A percentile compares a stretch with the other conserved stretches of the same genome.
phyloP scores from a whole-genome alignment of 148 eudicot genomes.

The Heliamphora exappendiculata region DNA sequence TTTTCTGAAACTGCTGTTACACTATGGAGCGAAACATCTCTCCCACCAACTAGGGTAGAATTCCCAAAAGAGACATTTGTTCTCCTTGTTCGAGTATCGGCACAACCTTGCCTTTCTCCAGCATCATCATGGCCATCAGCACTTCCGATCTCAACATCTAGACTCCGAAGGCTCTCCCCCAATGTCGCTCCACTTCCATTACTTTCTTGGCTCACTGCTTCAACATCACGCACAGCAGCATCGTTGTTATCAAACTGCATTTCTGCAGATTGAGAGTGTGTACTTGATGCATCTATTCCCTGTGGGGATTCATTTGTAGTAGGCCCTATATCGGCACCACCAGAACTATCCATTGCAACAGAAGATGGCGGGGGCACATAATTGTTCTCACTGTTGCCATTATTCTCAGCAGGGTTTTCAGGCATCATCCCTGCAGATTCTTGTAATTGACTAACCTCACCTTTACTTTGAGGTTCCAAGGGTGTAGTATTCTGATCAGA shows the following conservation, averaged over 20 bases:
- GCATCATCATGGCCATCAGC: slow-evolving; percentile 99
- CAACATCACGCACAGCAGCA: slow-evolving; percentile 66
- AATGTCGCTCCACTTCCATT: slow-evolving; percentile 97
- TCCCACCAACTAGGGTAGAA: slow-evolving; percentile 38
- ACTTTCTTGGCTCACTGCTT: slow-evolving; percentile 96
- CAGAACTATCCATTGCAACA: slow-evolving; percentile 31
- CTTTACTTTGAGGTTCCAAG: slow-evolving; percentile 39
- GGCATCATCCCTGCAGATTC: slow-evolving; percentile 38
- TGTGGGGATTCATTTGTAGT: slow-evolving; percentile 27
- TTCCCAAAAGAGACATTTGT: slow-evolving; percentile 51
- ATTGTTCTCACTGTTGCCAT: slow-evolving; percentile 28
- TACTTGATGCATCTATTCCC: slow-evolving; percentile 43
- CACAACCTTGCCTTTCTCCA: slow-evolving; percentile 67
- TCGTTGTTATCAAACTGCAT: slow-evolving; percentile 79
- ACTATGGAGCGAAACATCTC: slow-evolving; percentile 77
- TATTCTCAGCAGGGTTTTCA: slow-evolving; percentile 37
- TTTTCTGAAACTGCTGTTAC: slow-evolving; percentile 81
- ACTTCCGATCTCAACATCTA: slow-evolving; percentile 98
- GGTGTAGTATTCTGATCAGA: slow-evolving; percentile 39
- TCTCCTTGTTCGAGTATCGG: too few relatives aligned
- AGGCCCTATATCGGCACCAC: slow-evolving; percentile 31
- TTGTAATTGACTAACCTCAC: slow-evolving; percentile 39
- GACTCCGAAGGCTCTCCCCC: slow-evolving; percentile 94
- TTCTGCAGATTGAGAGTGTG: slow-evolving; percentile 56
- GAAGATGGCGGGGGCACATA: slow-evolving; percentile 40